phyloP scores from a whole-genome alignment of 1,284 basidiomycete species.

The Leccinum griseonigrum region DNA sequence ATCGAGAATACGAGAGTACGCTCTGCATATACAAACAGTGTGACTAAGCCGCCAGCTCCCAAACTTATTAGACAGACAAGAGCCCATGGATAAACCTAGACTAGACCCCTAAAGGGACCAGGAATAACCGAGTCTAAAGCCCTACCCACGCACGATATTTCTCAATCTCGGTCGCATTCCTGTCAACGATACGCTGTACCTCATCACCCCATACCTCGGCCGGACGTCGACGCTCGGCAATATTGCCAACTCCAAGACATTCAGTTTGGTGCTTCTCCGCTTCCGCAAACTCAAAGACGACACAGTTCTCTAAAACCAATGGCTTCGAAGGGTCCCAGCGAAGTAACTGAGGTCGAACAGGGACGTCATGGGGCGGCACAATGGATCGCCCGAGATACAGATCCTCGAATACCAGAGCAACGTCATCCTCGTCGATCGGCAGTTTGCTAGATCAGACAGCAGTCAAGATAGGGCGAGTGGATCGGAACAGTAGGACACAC shows the following conservation, averaged over 20 bases:
- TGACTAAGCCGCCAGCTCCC: too few species aligned
- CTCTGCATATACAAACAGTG: too few species aligned
- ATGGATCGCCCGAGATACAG: conserved; percentile 77
- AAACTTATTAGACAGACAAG: too few species aligned
- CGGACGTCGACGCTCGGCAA: conserved; percentile 33
- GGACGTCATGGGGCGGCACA: conserved; percentile 72
- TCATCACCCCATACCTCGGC: conserved; percentile 67
- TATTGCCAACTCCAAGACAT: conserved; percentile 36
- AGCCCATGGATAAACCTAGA: too few species aligned
- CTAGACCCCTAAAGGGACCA: too few species aligned
- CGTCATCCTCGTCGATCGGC: conserved; percentile 79
- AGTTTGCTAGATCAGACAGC: conserved; percentile 54
- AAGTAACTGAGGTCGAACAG: conserved; percentile 69
- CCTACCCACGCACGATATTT: conserved; percentile 47
- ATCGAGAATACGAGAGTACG: too few species aligned
- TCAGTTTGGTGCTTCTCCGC: conserved; percentile 65
- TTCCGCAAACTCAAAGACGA: conserved; percentile 76
- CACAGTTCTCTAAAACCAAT: conserved; percentile 72
- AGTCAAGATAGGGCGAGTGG: background rate
- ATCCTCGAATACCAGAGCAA: conserved; percentile 85
- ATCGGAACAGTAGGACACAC: conserved; percentile 24
- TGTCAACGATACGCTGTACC: conserved; percentile 52
- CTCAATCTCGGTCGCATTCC: conserved; percentile 50
- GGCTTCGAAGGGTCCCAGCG: conserved; percentile 74
- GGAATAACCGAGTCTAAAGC: conserved; percentile 2